Evolutionary conservation across 805 yeast species (phyloP), one percentile per base, ranked within the genome.

Genomic region (Starmera dryadoides): DNA sequence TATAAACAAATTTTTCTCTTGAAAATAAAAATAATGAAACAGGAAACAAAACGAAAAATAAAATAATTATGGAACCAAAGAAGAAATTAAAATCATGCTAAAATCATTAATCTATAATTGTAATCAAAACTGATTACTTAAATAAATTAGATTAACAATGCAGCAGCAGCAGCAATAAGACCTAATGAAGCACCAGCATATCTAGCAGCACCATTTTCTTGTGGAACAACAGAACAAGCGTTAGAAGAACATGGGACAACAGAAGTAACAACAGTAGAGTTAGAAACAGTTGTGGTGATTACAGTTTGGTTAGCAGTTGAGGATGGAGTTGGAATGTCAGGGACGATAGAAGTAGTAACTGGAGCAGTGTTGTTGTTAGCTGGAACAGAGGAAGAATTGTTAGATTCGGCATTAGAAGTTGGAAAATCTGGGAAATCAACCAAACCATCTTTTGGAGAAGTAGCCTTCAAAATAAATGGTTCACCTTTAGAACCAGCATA

Each of bases 151-250:
- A 58, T 33, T 45, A 62, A 48, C 18, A 62, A 42, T 43, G 61
- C 59, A 38, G 60, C n/a, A n/a, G n/a, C 64, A 33, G 53, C 62
- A 19, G 59, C 58, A 38, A 61, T 59, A 18, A 55, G 25, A 33
- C 52, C 54, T 36, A 51, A 52, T 35, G 50, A 56, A 30, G 42
- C 29, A 38, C 48, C 48, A 26, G 41, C 48, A 36, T 43, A 36
- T 16, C 38, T n/a, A n/a, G n/a, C n/a, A n/a, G n/a, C n/a, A n/a
- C n/a, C 10, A 10, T 29, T 29, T 15, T 7, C n/a, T 15, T 29
- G 18, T 9, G 50, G 52, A 19, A 46, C 50, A 19, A 46, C 48
- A 35, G 51, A 52, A 32, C 48, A 48, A 21, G 47, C 46, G 36
- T 46, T 43, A 18, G 42, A 18, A 32, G 45, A 44, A 19, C 37